Percentiles rank a stretch among this genome's conserved stretches.
Conservation (phyloP, 495 filamentous ascomycete species). For the Aspergillus kassunensis region DNA sequence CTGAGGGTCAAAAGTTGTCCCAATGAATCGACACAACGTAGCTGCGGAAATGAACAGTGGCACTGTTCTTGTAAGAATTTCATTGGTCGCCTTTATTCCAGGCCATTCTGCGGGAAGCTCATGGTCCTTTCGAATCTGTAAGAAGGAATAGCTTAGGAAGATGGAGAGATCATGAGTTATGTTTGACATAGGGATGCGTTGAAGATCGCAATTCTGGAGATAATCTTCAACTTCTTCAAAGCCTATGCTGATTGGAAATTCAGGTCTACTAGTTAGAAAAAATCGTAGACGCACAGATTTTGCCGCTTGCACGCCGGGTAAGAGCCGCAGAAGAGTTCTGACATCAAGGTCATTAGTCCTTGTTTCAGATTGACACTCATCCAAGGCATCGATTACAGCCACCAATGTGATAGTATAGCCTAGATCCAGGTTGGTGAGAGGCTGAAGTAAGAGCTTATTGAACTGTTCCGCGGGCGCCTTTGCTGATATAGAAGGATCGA, state of each 20-base stretch:
- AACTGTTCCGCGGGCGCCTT: constrained; percentile 33
- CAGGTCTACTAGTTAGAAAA: constrained; percentile 39
- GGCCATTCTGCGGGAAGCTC: constrained; percentile 32
- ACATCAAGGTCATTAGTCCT: constrained; percentile 28
- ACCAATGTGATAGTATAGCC: constrained; percentile 9
- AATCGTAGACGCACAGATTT: constrained; percentile 14
- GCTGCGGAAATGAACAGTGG: constrained; percentile 29
- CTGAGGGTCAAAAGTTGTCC: constrained; percentile 13
- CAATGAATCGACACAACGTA: constrained; percentile 28
- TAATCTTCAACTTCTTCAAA: constrained; percentile 11
- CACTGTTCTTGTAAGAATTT: constrained; percentile 13
- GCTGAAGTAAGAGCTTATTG: constrained; percentile 39
- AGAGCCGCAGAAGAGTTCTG: constrained; percentile 22
- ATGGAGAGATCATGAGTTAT: constrained; percentile 23
- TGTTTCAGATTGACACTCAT: constrained; percentile 36
- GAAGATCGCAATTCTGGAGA: constrained; percentile 3
- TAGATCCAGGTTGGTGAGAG: constrained; percentile 18
- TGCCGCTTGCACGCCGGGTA: constrained; percentile 11
- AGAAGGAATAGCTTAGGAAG: constrained; percentile 17
- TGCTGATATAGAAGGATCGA: not conserved
- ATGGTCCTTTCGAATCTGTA: constrained; percentile 8
- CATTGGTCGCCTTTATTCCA: constrained; percentile 12
- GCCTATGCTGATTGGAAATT: constrained; percentile 33
- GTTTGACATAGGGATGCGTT: constrained; percentile 13
- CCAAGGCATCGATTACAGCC: constrained; percentile 46